A percentile compares a stretch with the other conserved stretches of the same genome.
Evolutionary conservation across 352 stramenopile genomes (phyloP).

Genomic region (Globisporangium solare): DNA sequence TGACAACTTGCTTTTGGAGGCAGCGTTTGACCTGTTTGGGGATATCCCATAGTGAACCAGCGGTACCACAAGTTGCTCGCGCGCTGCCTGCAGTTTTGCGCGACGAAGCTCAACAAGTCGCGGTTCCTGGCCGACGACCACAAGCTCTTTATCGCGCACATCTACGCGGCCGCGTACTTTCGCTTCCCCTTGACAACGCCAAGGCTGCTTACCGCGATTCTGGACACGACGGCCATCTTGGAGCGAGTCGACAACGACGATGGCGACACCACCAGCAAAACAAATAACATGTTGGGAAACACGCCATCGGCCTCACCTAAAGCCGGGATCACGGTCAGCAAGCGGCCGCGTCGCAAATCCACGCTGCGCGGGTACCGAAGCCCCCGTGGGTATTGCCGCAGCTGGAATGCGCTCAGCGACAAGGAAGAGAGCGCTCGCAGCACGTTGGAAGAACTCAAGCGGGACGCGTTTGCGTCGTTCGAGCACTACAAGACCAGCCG

Average conservation of each 20-base stretch:
- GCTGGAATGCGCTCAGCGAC: constrained; percentile 64
- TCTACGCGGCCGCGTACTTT: constrained; percentile 65
- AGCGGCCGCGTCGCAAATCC: constrained; percentile 12
- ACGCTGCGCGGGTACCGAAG: constrained; percentile 36
- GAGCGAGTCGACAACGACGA: constrained; percentile 17
- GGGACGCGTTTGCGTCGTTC: constrained; percentile 48
- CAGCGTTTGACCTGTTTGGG: constrained; percentile 1
- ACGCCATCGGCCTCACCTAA: constrained; percentile 5
- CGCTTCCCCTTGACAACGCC: constrained; percentile 49
- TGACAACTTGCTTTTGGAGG: not conserved
- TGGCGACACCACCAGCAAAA: not conserved
- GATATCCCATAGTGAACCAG: constrained; percentile 33
- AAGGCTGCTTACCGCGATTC: constrained; percentile 44
- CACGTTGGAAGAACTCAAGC: constrained; percentile 23
- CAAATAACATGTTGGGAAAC: not conserved
- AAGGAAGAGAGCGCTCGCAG: not conserved
- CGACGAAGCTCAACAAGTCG: constrained; percentile 56
- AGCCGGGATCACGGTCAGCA: constrained; percentile 8
- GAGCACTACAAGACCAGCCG: constrained; percentile 40
- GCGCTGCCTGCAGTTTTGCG: constrained; percentile 54
- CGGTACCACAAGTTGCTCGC: constrained; percentile 59
- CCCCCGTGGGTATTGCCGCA: constrained; percentile 39
- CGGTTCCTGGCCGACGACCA: constrained; percentile 70
- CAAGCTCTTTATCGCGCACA: constrained; percentile 64
- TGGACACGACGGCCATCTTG: constrained; percentile 53